Evolutionary conservation across 2,329 filamentous ascomycete genomes (phyloP).

Genomic region (Grosmannia huntii): DNA sequence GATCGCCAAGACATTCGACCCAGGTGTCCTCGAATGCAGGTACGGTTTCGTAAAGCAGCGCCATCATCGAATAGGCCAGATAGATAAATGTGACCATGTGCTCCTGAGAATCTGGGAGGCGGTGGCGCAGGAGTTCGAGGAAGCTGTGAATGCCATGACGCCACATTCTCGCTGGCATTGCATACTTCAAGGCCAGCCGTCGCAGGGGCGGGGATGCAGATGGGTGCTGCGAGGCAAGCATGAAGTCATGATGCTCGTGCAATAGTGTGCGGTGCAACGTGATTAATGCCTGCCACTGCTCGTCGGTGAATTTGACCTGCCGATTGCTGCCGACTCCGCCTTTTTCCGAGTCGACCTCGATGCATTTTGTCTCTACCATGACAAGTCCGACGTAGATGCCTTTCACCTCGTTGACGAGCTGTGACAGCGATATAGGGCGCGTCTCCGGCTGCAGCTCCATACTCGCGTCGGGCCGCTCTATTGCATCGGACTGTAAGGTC

Average conservation of each 20-base stretch:
- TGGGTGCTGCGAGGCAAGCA: conserved; percentile 77
- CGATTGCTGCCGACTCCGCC: conserved; percentile 26
- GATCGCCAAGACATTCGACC: conserved; percentile 84
- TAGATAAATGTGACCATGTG: conserved; percentile 91
- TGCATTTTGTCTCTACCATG: conserved; percentile 79
- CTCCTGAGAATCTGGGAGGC: conserved; percentile 64
- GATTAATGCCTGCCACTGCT: conserved; percentile 78
- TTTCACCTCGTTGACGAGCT: conserved; percentile 70
- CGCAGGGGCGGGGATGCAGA: conserved; percentile 56
- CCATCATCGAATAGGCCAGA: conserved; percentile 80
- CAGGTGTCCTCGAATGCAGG: conserved; percentile 75
- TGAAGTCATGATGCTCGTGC: conserved; percentile 76
- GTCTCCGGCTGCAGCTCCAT: conserved; percentile 43
- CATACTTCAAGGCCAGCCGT: conserved; percentile 64
- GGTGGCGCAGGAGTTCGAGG: conserved; percentile 61
- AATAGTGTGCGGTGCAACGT: conserved; percentile 68
- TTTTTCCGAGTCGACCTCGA: conserved; percentile 61
- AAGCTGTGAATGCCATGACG: conserved; percentile 81
- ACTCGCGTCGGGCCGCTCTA: neutral
- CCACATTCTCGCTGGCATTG: conserved; percentile 93
- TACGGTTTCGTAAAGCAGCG: conserved; percentile 73
- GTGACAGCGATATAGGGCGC: conserved; percentile 59
- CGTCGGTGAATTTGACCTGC: conserved; percentile 35
- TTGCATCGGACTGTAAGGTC: neutral
- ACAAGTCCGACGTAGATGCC: conserved; percentile 72